Base-by-base conservation (phyloP, 305 asterid genomes). In the Solanum hybrid region DNA sequence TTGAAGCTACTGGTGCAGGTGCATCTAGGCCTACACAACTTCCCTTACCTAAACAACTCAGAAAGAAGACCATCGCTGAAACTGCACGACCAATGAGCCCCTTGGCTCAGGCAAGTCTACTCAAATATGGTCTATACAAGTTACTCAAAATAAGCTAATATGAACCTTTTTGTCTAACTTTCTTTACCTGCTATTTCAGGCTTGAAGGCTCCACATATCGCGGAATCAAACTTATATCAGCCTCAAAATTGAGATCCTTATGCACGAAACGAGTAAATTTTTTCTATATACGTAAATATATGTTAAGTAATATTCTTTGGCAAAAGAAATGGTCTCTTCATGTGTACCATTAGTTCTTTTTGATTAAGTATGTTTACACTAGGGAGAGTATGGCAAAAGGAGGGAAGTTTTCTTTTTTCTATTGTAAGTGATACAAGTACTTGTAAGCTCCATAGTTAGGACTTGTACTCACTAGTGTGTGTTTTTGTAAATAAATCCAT, bases 1-100 rank as follows among this genome's bases (percentile, higher is more conserved):
- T 89, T 29, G 88, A 81, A 6, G 61, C 77, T 4, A 89, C 64
- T 79, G 85, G 40, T 84, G 34, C 91, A 14, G 85, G 91, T 22
- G 26, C 92, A 10, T 91, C 89, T 5, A 76, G 89, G 33, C 90
- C 91, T 31, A 78, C 89, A 90, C 84, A 89, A 37, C 89, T 91
- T 69, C 74, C 67, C 26, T 87, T 90, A n/a, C 64, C 92, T 34
- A 80, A 57, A 74, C 87, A 75, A 26, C 74, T 80, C 9, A 89
- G 89, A 86, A 90, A 90, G 88, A 86, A 61, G 90, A 87, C 88
- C 71, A 89, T 90, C 13, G 37, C 92, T 16, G 89, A 88, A 35
- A 82, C 90, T 90, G 79, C 92, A 33, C 71, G 88, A 85, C 92
- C 24, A 42, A 90, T 61, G 76, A 85, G 87, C 6, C 89, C 91